Evolutionary conservation across 208 protist species (phyloP).

Genomic region (Trypanosoma brucei): DNA sequence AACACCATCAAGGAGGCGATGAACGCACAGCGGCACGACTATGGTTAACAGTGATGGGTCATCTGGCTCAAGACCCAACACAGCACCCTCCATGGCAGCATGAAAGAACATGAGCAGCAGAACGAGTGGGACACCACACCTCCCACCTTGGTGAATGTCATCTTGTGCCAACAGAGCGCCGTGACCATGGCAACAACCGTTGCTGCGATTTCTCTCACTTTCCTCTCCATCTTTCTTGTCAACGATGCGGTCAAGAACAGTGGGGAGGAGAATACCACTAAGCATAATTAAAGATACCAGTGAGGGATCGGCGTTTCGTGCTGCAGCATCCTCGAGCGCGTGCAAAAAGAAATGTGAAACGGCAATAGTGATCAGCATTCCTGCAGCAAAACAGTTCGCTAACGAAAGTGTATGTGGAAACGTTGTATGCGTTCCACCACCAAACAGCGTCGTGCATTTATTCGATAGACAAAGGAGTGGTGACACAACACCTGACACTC

Average conservation of each 20-base stretch:
- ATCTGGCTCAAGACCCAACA: conserved; percentile 45
- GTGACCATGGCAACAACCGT: conserved; percentile 9
- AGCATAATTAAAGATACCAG: conserved; percentile 36
- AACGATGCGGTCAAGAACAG: conserved; percentile 32
- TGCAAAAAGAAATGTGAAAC: conserved; percentile 54
- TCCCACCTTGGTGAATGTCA: not conserved
- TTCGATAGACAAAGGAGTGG: conserved; percentile 24
- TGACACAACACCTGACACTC: conserved; percentile 46
- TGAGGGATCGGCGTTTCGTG: not conserved
- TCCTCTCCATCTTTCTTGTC: not conserved
- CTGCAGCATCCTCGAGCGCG: conserved; percentile 18
- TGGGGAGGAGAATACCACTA: conserved; percentile 54
- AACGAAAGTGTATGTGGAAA: conserved; percentile 32
- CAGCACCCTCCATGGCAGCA: conserved; percentile 52
- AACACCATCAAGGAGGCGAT: conserved; percentile 67
- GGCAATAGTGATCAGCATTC: conserved; percentile 63
- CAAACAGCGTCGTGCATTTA: not conserved
- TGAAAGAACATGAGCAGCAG: conserved; percentile 73
- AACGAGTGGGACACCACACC: conserved; percentile 28
- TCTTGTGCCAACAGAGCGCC: not conserved
- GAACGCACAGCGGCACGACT: conserved; percentile 46
- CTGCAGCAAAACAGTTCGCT: conserved; percentile 57
- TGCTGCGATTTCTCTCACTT: not conserved
- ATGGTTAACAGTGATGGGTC: conserved; percentile 27
- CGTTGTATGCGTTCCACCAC: not conserved